A percentile compares a stretch with the other conserved stretches of the same genome.
Evolutionary conservation across 164 flowering plant genomes (phyloP).

Genomic region (Sextonia rubra): DNA sequence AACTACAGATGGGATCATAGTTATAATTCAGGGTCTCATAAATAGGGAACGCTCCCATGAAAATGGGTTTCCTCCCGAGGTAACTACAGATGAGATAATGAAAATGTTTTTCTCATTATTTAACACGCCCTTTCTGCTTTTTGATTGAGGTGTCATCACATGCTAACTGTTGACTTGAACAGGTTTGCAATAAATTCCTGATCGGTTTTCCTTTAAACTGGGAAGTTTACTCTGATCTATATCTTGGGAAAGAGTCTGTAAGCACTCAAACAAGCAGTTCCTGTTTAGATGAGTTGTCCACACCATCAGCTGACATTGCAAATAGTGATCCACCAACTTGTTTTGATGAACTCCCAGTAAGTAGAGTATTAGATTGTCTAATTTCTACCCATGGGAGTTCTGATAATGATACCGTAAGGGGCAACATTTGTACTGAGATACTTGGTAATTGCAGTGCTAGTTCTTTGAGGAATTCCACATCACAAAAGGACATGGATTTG

Average conservation of each 20-base stretch:
- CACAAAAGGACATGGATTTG: not conserved
- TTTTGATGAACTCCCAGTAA: constrained; percentile 1
- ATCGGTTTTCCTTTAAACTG: constrained; percentile 4
- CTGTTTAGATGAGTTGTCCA: not conserved
- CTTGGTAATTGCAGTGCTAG: not conserved
- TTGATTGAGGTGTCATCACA: not conserved
- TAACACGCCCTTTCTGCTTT: not conserved
- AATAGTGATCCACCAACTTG: not conserved
- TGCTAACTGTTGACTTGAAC: not conserved
- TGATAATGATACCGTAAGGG: not conserved
- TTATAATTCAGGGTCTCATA: constrained; percentile 42
- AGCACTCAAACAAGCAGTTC: not conserved
- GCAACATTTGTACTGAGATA: not conserved
- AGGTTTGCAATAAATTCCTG: constrained; percentile 4
- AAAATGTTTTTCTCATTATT: not conserved
- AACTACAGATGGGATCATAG: constrained; percentile 53
- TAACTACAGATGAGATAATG: no score
- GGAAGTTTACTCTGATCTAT: constrained; percentile 1
- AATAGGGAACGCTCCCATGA: constrained; percentile 41
- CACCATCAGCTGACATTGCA: not conserved
- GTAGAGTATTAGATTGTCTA: not conserved
- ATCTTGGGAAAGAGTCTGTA: not conserved
- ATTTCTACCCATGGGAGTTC: constrained; percentile 5
- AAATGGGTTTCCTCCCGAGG: constrained; percentile 63
- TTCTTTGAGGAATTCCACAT: not conserved